These are phyloP conservation scores for Calonectria hawksworthii DNA, from an alignment of 2,329 filamentous ascomycete genomes.

Conservation along the genomic window DNA sequence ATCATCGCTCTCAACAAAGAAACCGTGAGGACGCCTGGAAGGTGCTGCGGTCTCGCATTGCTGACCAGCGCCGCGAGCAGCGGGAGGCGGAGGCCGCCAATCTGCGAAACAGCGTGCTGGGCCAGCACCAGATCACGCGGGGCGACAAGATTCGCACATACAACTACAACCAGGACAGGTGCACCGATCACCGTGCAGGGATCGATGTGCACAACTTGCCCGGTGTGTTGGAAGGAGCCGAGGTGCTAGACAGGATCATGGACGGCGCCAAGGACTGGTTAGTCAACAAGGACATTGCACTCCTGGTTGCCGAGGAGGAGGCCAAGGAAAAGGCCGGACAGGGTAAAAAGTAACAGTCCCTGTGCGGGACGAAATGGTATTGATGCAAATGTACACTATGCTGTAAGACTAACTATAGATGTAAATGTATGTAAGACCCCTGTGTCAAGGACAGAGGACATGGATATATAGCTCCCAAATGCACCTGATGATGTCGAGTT, in stretches of 20 bases:
- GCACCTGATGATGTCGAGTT: constrained; percentile 1
- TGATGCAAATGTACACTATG: constrained; percentile 18
- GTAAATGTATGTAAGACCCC: not conserved
- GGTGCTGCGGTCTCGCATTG: constrained; percentile 84
- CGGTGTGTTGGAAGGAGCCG: constrained; percentile 81
- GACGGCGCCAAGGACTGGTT: constrained; percentile 84
- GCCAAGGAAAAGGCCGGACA: constrained; percentile 46
- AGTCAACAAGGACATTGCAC: constrained; percentile 79
- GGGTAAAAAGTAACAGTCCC: constrained; percentile 22
- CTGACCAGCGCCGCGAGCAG: constrained; percentile 83
- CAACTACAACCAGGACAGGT: constrained; percentile 81
- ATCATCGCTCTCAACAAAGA: constrained; percentile 88
- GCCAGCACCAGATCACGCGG: constrained; percentile 85
- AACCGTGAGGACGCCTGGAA: constrained; percentile 93
- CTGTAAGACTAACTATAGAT: constrained; percentile 1
- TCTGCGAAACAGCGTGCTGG: constrained; percentile 83
- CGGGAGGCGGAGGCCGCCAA: constrained; percentile 84
- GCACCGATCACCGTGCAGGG: constrained; percentile 90
- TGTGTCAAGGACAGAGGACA: constrained; percentile 6
- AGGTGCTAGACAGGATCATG: constrained; percentile 81
- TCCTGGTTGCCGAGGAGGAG: constrained; percentile 75
- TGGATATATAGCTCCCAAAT: constrained; percentile 9
- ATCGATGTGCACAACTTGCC: constrained; percentile 85
- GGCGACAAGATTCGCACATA: constrained; percentile 97
- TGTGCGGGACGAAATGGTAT: not conserved